These are phyloP conservation scores for Hydnum rufescens DNA, from an alignment of 768 basidiomycete genomes.

Conservation along the genomic window DNA sequence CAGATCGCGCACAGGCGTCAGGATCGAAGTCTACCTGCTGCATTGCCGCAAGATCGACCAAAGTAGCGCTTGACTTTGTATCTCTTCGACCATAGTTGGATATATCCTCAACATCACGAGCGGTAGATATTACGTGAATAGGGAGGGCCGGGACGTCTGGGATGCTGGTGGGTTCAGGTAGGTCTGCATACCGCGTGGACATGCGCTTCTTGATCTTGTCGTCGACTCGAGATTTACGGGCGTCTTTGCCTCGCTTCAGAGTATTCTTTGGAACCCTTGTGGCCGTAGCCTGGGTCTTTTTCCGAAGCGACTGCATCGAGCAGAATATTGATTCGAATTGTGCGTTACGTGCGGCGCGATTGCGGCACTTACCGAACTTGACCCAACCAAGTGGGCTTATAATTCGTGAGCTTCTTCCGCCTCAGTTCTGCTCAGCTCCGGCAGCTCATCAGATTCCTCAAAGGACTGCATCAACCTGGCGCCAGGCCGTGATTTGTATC, in stretches of 20 bases:
- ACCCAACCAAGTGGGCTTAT: no score
- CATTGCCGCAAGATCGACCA: conserved; percentile 38
- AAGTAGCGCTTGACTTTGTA: conserved; percentile 34
- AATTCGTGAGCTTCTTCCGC: no score
- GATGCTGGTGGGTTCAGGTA: conserved; percentile 38
- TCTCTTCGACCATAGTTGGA: conserved; percentile 13
- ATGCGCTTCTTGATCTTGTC: conserved; percentile 95
- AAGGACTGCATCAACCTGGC: no score
- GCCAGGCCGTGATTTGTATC: no score
- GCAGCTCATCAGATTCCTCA: no score
- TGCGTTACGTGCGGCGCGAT: no score
- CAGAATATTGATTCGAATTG: no score
- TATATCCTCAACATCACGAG: conserved; percentile 30
- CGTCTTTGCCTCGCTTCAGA: conserved; percentile 8
- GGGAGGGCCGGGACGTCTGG: conserved; percentile 44
- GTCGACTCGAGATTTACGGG: conserved; percentile 33
- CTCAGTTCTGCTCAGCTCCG: no score
- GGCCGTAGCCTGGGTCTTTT: neutral
- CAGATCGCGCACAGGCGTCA: conserved; percentile 52
- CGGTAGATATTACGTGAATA: conserved; percentile 8
- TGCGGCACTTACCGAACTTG: no score
- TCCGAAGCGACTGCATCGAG: neutral
- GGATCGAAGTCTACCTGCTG: conserved; percentile 73
- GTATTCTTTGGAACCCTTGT: neutral
- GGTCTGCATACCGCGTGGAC: conserved; percentile 84